Conservation (phyloP, 2,329 filamentous ascomycete species). For the Septoria linicola region DNA sequence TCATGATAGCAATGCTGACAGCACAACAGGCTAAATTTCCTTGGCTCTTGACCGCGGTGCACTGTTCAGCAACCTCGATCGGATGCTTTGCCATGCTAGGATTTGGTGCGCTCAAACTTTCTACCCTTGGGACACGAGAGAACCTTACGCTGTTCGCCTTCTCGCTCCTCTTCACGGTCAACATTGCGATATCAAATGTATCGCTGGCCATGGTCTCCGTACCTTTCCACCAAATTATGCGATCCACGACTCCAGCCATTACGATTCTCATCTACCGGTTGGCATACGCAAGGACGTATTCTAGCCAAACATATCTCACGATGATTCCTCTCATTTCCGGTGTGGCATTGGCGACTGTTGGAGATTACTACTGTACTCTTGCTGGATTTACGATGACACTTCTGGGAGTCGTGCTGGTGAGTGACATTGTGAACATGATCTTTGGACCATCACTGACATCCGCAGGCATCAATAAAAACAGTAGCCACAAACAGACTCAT, state of each 20-base stretch:
- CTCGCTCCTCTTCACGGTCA: conserved; percentile 61
- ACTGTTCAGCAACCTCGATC: conserved; percentile 57
- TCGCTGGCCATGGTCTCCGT: conserved; percentile 63
- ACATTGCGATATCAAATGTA: conserved; percentile 64
- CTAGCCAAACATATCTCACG: conserved; percentile 57
- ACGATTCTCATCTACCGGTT: conserved; percentile 62
- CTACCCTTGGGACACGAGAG: conserved; percentile 53
- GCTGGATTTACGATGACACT: conserved; percentile 45
- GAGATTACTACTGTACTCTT: conserved; percentile 63
- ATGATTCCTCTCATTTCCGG: conserved; percentile 61
- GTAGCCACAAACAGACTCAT: conserved; percentile 65
- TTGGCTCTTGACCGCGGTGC: conserved; percentile 60
- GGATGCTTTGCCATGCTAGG: conserved; percentile 57
- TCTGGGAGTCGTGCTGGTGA: conserved; percentile 39
- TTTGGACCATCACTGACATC: not conserved
- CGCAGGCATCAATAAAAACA: conserved; percentile 51
- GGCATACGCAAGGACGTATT: conserved; percentile 57
- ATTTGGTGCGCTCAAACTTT: conserved; percentile 54
- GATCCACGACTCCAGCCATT: conserved; percentile 61
- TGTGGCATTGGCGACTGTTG: conserved; percentile 59
- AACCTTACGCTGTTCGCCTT: conserved; percentile 58
- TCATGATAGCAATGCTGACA: conserved; percentile 3
- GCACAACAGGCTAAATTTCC: conserved; percentile 54
- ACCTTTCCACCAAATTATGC: conserved; percentile 65
- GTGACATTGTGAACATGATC: not conserved